phyloP scores from a whole-genome alignment of 2,329 filamentous ascomycete species.

The Xylariaceae sp. region DNA sequence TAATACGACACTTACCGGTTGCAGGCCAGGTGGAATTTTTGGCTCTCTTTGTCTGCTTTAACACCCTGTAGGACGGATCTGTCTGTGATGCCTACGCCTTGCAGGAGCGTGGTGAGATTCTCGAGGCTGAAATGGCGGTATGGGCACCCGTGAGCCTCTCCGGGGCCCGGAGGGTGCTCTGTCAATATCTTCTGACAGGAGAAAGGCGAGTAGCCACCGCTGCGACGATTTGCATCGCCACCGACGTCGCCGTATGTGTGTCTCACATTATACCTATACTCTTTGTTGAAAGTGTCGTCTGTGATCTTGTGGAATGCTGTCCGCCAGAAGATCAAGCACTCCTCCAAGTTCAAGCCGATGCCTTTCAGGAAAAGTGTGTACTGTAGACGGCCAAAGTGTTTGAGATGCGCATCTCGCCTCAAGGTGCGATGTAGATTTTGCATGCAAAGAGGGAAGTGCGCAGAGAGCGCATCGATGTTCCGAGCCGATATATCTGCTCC shows the following conservation, averaged over 20 bases:
- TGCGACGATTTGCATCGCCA: constrained; percentile 80
- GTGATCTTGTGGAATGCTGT: constrained; percentile 77
- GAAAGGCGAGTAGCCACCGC: constrained; percentile 82
- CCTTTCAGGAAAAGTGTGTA: constrained; percentile 97
- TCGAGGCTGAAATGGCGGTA: constrained; percentile 89
- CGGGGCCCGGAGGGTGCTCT: constrained; percentile 78
- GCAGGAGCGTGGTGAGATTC: constrained; percentile 72
- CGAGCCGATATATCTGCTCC: constrained; percentile 71
- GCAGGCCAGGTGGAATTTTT: constrained; percentile 90
- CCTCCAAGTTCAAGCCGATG: constrained; percentile 85
- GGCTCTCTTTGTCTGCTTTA: constrained; percentile 80
- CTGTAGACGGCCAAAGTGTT: constrained; percentile 88
- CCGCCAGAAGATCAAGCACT: constrained; percentile 89
- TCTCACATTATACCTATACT: constrained; percentile 96
- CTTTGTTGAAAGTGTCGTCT: constrained; percentile 94
- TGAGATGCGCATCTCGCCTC: constrained; percentile 82
- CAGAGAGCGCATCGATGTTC: constrained; percentile 72
- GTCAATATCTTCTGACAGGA: constrained; percentile 93
- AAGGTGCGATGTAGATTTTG: constrained; percentile 80
- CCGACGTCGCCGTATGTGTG: constrained; percentile 93
- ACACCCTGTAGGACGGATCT: constrained; percentile 72
- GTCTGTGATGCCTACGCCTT: constrained; percentile 74
- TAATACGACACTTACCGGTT: constrained; percentile 60
- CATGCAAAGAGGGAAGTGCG: constrained; percentile 92
- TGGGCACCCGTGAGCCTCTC: constrained; percentile 92